Evolutionary conservation across 2,329 filamentous ascomycete genomes (phyloP), one percentile per base, ranked within the genome.

Genomic region (Alternaria alternata): DNA sequence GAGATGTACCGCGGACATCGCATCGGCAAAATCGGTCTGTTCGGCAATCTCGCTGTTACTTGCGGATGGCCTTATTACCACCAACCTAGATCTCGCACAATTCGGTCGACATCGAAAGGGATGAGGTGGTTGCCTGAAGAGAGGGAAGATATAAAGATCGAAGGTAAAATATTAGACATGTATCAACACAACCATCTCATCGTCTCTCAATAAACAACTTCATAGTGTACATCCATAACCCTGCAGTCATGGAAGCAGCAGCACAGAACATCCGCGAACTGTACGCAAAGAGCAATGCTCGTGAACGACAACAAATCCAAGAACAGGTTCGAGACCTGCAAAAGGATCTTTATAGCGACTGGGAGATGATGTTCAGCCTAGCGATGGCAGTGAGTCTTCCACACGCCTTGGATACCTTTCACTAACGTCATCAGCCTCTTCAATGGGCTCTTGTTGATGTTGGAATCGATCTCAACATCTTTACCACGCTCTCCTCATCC

Each of bases 301-400:
- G 48, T 4, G 66, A 62, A 43, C 66, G 67, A 43, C 64, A 67
- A 38, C 49, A 60, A 8, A 67, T 74, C 26, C 70, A 74, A 28
- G 59, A 66, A 30, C 66, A 72, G 39, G 61, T 75, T 16, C 65
- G 71, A 11, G 68, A 74, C 14, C 59, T 75, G 8, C 70, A 74
- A 39, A 53, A 48, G 12, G 73, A 74, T 11, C 53, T 76, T 2
- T 68, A 67, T 24, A 65, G 62, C 9, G 66, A 69, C 12, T 74
- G 69, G 61, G 70, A 75, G 38, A 51, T 72, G 7, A 41, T 69
- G 2, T 63, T 70, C 46, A 30, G 71, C 7, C 20, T 44, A 18
- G 51, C 38, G 8, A 41, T 53, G 39, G 51, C 51, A 26, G 39
- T 53, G n/a, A 53, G 51, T 16, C 9, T 8, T 3, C 32, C 14